phyloP scores from a whole-genome alignment of 2,329 filamentous ascomycete species.

The Lecanicillium sp. region DNA sequence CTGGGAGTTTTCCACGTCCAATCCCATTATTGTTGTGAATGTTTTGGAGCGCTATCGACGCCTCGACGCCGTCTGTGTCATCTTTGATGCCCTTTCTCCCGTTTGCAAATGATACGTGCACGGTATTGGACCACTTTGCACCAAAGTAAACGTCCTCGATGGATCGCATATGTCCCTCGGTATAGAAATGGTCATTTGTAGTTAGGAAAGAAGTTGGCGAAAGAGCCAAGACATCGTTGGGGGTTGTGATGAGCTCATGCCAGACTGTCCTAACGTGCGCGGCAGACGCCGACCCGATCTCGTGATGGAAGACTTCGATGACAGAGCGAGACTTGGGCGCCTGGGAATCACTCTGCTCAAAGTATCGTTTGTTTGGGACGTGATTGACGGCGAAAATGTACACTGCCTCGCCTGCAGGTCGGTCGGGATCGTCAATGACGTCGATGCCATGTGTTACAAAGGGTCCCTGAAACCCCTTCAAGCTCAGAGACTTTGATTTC shows the following conservation, averaged over 20 bases:
- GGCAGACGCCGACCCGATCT: constrained; percentile 29
- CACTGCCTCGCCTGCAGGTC: constrained; percentile 28
- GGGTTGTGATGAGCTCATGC: constrained; percentile 45
- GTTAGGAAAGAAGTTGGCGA: constrained; percentile 43
- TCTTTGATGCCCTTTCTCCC: constrained; percentile 13
- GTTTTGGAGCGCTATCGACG: constrained; percentile 31
- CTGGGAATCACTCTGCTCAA: constrained; percentile 16
- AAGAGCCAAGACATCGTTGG: constrained; percentile 47
- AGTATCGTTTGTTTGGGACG: constrained; percentile 36
- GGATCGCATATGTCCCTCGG: constrained; percentile 34
- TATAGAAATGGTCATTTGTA: constrained; percentile 52
- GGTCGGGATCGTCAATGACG: constrained; percentile 40
- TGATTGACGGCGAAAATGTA: constrained; percentile 57
- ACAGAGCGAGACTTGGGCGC: constrained; percentile 37
- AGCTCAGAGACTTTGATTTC: constrained; percentile 33
- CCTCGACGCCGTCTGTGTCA: constrained; percentile 28
- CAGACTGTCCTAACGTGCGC: constrained; percentile 43
- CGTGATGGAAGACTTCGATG: constrained; percentile 50
- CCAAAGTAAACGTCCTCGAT: constrained; percentile 36
- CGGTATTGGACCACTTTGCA: constrained; percentile 39
- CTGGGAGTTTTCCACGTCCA: constrained; percentile 32
- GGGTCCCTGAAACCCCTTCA: constrained; percentile 42
- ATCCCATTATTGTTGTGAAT: constrained; percentile 51
- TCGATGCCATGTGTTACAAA: constrained; percentile 55
- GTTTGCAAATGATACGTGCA: constrained; percentile 32